Evolutionary conservation across 2,329 filamentous ascomycete genomes (phyloP), one percentile per base, ranked within the genome.

Genomic region (Cadophora sp.): DNA sequence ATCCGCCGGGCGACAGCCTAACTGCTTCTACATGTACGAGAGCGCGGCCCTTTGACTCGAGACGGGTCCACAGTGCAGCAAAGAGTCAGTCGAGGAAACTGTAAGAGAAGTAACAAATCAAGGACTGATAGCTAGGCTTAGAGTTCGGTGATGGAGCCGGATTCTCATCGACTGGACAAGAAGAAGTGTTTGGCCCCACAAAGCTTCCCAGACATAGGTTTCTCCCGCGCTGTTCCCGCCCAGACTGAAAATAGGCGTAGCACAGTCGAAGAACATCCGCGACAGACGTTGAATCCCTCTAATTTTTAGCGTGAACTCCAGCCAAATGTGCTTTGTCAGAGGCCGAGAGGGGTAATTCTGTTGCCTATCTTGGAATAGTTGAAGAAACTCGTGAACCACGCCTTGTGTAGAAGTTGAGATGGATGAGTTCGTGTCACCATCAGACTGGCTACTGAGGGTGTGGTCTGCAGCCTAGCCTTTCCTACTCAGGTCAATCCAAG

Each of bases 391-490:
- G 9, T 11, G 24, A 29, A 48, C n/a, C 51, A 64, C 58, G 58
- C 48, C 62, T 59, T 65, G 16, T 58, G 56, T 50, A n/a, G 37
- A 29, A 16, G 22, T 48, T 34, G n/a, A 37, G 7, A 22, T 7
- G 34, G 14, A 19, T 8, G n/a, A 55, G 22, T 34, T 59, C 56
- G 56, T 59, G 56, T 59, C 56, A 59, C 56, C 31, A 59, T 27
- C 56, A 43, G 31, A 59, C 56, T 64, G 62, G 51, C 51, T 56
- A 26, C 19, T 55, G 27, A 27, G 53, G 29, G 50, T 55, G 43
- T 22, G 31, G 48, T 26, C 62, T 55, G 62, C 48, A 55, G 29
- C 46, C 48, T 31, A 34, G 50, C 50, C 34, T 58, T 40, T 40
- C 31, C 22, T 26, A 40, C 34, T 59, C 22, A 59, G n/a, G 34